Evolutionary conservation across 768 basidiomycete species (phyloP).

Genomic region (Phlebiopsis gigantea): DNA sequence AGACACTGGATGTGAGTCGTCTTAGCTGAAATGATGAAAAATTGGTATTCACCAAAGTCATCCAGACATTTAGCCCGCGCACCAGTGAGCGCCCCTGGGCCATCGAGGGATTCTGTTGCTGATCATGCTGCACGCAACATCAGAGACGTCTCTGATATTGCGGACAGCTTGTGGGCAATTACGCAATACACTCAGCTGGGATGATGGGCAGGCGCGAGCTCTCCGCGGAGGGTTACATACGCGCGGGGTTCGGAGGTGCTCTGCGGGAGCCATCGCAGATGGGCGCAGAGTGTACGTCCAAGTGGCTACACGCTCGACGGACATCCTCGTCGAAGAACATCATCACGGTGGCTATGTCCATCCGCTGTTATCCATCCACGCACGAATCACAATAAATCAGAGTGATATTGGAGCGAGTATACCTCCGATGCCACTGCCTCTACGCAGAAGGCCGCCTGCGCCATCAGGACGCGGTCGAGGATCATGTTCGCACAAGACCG

Average conservation of each 20-base stretch:
- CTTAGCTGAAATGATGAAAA: no score
- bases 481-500: no score
- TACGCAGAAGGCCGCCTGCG: no score
- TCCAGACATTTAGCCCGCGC: no score
- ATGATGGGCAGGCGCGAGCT: background rate
- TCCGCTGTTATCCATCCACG: background rate
- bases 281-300: background rate
- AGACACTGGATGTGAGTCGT: no score
- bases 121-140: no score
- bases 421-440: no score
- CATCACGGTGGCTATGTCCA: background rate
- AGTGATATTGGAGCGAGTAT: no score
- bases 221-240: background rate
- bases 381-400: background rate
- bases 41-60: no score
- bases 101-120: no score
- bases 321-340: background rate
- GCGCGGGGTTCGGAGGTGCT: background rate
- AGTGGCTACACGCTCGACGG: background rate
- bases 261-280: background rate
- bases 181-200: background rate
- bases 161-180: background rate
- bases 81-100: no score
- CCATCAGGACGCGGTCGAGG: no score
- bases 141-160: background rate